phyloP scores from a whole-genome alignment of 2,329 filamentous ascomycete species.

The Tricladium varicosporioides region DNA sequence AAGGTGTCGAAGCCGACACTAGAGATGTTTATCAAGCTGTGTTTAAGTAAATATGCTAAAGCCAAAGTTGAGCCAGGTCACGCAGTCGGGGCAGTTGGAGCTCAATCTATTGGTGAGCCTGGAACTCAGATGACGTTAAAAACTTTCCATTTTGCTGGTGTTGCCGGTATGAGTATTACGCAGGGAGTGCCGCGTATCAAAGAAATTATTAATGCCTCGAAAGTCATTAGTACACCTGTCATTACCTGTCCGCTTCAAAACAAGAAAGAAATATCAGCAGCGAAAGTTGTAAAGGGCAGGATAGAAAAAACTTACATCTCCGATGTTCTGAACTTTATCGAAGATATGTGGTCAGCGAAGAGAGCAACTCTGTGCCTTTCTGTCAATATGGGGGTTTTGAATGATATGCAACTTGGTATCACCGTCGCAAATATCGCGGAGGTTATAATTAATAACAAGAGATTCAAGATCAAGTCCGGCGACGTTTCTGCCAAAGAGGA shows the following conservation, averaged over 20 bases:
- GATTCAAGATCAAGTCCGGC: conserved; percentile 69
- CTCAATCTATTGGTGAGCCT: conserved; percentile 96
- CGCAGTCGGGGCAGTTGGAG: conserved; percentile 92
- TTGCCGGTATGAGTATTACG: conserved; percentile 98
- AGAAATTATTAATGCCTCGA: conserved; percentile 99
- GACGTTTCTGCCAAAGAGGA: conserved; percentile 63
- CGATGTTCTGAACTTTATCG: conserved; percentile 77
- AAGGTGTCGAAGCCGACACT: conserved; percentile 80
- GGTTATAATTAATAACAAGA: conserved; percentile 77
- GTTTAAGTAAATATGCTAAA: conserved; percentile 84
- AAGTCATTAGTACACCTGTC: conserved; percentile 88
- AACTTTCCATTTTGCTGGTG: conserved; percentile 99
- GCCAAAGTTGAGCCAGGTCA: conserved; percentile 93
- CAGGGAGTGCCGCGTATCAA: conserved; percentile 99
- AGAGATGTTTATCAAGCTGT: conserved; percentile 73
- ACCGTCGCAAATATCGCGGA: conserved; percentile 68
- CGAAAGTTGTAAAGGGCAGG: conserved; percentile 86
- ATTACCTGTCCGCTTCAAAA: conserved; percentile 85
- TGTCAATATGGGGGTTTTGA: conserved; percentile 76
- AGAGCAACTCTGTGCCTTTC: conserved; percentile 76
- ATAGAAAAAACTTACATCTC: conserved; percentile 93
- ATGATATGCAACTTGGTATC: conserved; percentile 79
- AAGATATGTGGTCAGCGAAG: conserved; percentile 82
- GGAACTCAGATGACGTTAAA: conserved; percentile 99
- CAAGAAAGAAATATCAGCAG: conserved; percentile 70